A percentile compares a stretch with the other conserved stretches of the same genome.
These are phyloP conservation scores for Lavandula angustifolia DNA, from an alignment of 257 asterid species.

Conservation along the genomic window DNA sequence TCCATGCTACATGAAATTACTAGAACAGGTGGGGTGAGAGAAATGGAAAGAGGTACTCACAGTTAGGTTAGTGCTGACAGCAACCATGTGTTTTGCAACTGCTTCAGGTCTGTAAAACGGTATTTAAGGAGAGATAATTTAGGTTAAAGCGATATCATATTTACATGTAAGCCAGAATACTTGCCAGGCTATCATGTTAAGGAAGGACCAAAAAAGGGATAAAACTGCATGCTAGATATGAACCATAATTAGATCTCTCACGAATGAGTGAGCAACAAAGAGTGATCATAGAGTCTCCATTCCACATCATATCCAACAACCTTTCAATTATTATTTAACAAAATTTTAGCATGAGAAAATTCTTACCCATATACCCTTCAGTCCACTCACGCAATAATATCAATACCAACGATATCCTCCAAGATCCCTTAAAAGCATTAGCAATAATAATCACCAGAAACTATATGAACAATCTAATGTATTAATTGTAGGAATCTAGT, in stretches of 20 bases:
- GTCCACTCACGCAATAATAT: background rate
- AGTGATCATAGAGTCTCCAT: constrained; percentile 10
- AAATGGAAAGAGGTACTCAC: constrained; percentile 43
- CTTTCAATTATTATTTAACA: background rate
- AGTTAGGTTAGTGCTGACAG: constrained; percentile 94
- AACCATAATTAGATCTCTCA: constrained; percentile 14
- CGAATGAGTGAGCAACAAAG: constrained; percentile 1
- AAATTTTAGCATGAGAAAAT: constrained; percentile 13
- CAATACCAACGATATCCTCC: constrained; percentile 3
- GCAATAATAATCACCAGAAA: constrained; percentile 15
- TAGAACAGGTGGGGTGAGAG: constrained; percentile 19
- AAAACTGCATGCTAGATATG: background rate
- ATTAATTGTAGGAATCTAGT: constrained; percentile 15
- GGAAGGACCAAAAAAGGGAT: constrained; percentile 1
- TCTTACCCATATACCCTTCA: constrained; percentile 11
- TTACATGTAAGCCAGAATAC: background rate
- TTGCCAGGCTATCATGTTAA: constrained; percentile 18
- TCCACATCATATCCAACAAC: constrained; percentile 6
- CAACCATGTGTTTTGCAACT: constrained; percentile 99
- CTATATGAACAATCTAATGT: constrained; percentile 13
- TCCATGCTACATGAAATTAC: constrained; percentile 33
- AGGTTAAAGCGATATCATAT: constrained; percentile 6
- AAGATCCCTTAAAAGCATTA: background rate
- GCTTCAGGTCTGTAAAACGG: constrained; percentile 72
- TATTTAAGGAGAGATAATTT: constrained; percentile 25